phyloP scores from a whole-genome alignment of 2,329 filamentous ascomycete genomes.

The Fusarium burgessii region DNA sequence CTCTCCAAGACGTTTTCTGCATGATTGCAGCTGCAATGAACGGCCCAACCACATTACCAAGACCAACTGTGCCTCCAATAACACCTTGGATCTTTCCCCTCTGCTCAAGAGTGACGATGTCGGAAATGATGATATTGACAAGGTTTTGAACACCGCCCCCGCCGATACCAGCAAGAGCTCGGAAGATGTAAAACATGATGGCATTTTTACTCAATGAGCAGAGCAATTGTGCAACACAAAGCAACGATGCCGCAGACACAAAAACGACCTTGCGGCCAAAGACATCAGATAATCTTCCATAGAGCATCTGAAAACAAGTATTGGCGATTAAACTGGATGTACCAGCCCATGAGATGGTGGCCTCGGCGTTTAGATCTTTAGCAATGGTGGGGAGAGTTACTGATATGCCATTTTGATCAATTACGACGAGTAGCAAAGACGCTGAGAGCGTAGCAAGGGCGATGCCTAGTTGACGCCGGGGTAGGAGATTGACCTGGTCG shows the following conservation, averaged over 20 bases:
- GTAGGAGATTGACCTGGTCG: not conserved
- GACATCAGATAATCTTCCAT: not conserved
- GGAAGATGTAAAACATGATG: not conserved
- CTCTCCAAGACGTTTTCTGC: not conserved
- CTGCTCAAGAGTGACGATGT: not conserved
- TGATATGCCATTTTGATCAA: slow-evolving; percentile 9
- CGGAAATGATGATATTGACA: not conserved
- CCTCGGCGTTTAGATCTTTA: not conserved
- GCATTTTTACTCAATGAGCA: not conserved
- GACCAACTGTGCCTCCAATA: not conserved
- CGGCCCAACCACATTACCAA: not conserved
- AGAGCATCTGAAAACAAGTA: slow-evolving; percentile 12
- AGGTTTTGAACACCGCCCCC: not conserved
- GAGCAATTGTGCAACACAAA: not conserved
- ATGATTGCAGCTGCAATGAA: slow-evolving; percentile 3
- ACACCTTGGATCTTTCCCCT: slow-evolving; percentile 1
- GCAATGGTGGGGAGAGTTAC: slow-evolving; percentile 1
- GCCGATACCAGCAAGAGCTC: not conserved
- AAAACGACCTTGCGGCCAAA: slow-evolving; percentile 7
- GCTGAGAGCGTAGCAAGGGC: not conserved
- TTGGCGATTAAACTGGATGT: not conserved
- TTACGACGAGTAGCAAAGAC: not conserved
- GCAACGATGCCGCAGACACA: accelerated
- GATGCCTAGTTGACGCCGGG: not conserved
- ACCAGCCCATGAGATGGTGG: slow-evolving; percentile 1